Evolutionary conservation across 2,329 filamentous ascomycete species (phyloP).

Genomic region (Aulographum hederae): DNA sequence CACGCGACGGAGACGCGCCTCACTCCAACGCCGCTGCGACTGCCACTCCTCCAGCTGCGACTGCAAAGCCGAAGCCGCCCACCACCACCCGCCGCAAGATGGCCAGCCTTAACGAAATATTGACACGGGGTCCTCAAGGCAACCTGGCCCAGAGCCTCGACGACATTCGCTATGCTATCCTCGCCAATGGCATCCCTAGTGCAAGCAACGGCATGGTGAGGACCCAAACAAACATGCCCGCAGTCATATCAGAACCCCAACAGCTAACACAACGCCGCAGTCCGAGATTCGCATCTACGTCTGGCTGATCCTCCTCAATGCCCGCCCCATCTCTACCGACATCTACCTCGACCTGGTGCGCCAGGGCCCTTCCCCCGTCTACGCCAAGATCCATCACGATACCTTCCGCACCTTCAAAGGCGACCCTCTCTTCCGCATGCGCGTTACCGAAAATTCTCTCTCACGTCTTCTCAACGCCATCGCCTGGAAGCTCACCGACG

Average conservation of each 20-base stretch:
- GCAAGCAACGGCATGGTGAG: conserved; percentile 67
- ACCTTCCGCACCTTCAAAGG: conserved; percentile 93
- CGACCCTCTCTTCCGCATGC: conserved; percentile 87
- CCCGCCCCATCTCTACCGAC: conserved; percentile 68
- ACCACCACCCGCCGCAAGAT: too few species aligned
- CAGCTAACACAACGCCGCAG: conserved; percentile 25
- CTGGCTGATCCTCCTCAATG: conserved; percentile 86
- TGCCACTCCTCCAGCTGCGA: too few species aligned
- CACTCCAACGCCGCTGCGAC: too few species aligned
- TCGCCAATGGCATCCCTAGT: conserved; percentile 58
- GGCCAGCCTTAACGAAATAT: too few species aligned
- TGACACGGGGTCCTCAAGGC: too few species aligned
- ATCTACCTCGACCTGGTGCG: conserved; percentile 80
- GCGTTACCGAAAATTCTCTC: conserved; percentile 86
- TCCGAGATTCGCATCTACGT: conserved; percentile 87
- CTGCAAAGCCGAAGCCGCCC: too few species aligned
- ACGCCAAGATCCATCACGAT: conserved; percentile 96
- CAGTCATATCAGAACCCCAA: conserved; percentile 1
- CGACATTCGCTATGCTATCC: conserved; percentile 52
- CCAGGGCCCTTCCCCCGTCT: conserved; percentile 81
- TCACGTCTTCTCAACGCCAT: conserved; percentile 90
- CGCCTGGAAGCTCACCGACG: conserved; percentile 83
- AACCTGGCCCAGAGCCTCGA: conserved; percentile 50
- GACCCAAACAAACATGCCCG: conserved; percentile 4
- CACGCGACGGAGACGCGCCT: too few species aligned